phyloP scores from a whole-genome alignment of 257 asterid genomes.

The Nemophila menziesii region DNA sequence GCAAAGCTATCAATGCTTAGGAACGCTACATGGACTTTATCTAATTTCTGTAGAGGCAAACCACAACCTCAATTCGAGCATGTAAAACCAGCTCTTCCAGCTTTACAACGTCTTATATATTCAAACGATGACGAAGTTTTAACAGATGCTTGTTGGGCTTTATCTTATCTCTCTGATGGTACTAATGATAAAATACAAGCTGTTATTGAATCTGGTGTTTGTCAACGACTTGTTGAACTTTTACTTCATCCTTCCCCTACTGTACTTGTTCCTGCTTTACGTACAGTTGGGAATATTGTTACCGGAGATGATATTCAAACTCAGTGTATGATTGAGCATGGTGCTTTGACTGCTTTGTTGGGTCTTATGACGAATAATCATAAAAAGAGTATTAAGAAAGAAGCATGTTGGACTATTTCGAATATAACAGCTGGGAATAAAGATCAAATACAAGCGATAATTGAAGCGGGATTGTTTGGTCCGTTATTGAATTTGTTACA shows the following conservation, averaged over 20 bases:
- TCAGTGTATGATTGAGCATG: conserved; percentile 64
- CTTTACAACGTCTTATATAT: conserved; percentile 58
- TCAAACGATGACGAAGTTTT: conserved; percentile 89
- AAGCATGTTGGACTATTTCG: conserved; percentile 92
- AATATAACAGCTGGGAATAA: conserved; percentile 88
- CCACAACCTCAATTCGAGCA: conserved; percentile 95
- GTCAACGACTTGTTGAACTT: conserved; percentile 73
- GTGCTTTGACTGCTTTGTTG: conserved; percentile 64
- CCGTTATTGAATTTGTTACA: conserved; percentile 76
- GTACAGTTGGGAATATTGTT: conserved; percentile 89
- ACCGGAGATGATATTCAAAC: conserved; percentile 91
- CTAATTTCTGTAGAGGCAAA: conserved; percentile 95
- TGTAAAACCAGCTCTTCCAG: conserved; percentile 85
- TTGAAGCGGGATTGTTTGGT: conserved; percentile 64
- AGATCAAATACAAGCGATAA: conserved; percentile 69
- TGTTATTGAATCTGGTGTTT: conserved; percentile 79
- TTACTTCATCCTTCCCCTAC: conserved; percentile 88
- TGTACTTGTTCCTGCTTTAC: conserved; percentile 90
- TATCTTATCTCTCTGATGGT: conserved; percentile 91
- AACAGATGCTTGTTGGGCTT: conserved; percentile 99
- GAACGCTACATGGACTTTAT: conserved; percentile 91
- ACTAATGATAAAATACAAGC: conserved; percentile 91
- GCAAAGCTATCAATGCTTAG: conserved; percentile 90
- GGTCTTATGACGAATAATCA: conserved; percentile 77
- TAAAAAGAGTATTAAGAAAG: conserved; percentile 90